A percentile compares a stretch with the other conserved stretches of the same genome.
These are phyloP conservation scores for Halocafeteria seosinensis DNA, from an alignment of 108 stramenopile genomes.

Conservation along the genomic window DNA sequence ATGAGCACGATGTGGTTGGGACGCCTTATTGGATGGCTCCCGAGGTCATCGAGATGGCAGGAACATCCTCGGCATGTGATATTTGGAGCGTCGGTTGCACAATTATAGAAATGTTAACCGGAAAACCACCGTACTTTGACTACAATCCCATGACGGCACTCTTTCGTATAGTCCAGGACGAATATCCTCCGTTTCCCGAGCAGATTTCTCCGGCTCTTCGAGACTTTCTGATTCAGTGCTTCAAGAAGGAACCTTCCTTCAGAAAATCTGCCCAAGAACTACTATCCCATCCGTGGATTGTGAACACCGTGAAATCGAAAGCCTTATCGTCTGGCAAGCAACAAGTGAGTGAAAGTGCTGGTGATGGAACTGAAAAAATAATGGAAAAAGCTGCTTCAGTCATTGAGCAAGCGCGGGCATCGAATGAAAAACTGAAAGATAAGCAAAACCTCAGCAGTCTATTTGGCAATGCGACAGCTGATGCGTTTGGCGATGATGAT, in stretches of 20 bases:
- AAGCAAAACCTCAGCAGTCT: too few relatives aligned
- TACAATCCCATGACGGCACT: not conserved
- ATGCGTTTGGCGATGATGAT: too few relatives aligned
- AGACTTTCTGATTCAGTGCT: not conserved
- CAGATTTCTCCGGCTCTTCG: not conserved
- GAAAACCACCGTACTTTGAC: not conserved
- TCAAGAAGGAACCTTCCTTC: not conserved
- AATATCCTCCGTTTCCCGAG: not conserved
- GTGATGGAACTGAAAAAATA: too few relatives aligned
- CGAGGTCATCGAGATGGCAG: conserved; percentile 3
- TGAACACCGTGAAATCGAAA: not conserved
- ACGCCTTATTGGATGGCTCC: conserved; percentile 14
- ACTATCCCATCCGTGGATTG: not conserved
- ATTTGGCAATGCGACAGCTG: too few relatives aligned
- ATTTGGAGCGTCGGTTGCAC: conserved; percentile 13
- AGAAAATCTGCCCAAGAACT: not conserved
- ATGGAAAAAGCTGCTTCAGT: too few relatives aligned
- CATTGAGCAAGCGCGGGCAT: too few relatives aligned
- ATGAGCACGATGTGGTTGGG: conserved; percentile 1
- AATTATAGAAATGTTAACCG: conserved; percentile 4
- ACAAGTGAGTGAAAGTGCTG: too few relatives aligned
- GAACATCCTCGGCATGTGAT: not conserved
- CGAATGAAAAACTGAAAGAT: too few relatives aligned
- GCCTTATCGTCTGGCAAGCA: too few relatives aligned
- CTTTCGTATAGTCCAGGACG: not conserved